These are phyloP conservation scores for Peniophora sp. DNA, from an alignment of 1,284 basidiomycete species.

Conservation along the genomic window DNA sequence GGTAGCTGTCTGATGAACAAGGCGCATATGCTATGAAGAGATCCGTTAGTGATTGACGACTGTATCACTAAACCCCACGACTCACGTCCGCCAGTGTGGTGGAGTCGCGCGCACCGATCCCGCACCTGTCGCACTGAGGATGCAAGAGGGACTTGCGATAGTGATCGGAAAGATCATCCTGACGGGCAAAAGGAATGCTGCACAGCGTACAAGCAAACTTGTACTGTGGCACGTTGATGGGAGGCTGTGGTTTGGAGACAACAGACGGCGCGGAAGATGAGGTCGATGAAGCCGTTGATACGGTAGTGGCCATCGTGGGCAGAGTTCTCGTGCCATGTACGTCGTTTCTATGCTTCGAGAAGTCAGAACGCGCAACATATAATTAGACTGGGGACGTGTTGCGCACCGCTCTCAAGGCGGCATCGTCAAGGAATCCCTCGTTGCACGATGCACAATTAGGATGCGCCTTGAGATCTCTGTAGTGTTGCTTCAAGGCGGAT, in stretches of 20 bases:
- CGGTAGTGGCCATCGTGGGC: too few relatives aligned
- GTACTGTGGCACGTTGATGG: too few relatives aligned
- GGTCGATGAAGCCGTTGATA: neutral
- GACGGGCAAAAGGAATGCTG: constrained; percentile 11
- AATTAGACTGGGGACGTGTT: too few relatives aligned
- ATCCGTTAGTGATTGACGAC: constrained; percentile 4
- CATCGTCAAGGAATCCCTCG: constrained; percentile 8
- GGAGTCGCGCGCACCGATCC: neutral
- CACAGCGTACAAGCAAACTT: constrained; percentile 8
- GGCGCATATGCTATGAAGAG: constrained; percentile 2
- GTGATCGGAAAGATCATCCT: constrained; percentile 3
- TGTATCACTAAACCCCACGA: constrained; percentile 3
- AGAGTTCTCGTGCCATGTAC: too few relatives aligned
- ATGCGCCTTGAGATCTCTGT: constrained; percentile 8
- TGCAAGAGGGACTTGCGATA: constrained; percentile 3
- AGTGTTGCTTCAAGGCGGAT: constrained; percentile 10
- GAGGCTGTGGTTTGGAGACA: too few relatives aligned
- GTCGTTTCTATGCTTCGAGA: too few relatives aligned
- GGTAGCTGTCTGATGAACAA: neutral
- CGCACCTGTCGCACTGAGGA: neutral
- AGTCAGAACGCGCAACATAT: too few relatives aligned
- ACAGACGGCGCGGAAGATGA: neutral
- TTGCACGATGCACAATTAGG: constrained; percentile 11
- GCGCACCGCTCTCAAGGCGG: constrained; percentile 6
- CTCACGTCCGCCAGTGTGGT: neutral